These are phyloP conservation scores for Fomitopsis betulina DNA, from an alignment of 1,284 basidiomycete genomes.

Conservation along the genomic window DNA sequence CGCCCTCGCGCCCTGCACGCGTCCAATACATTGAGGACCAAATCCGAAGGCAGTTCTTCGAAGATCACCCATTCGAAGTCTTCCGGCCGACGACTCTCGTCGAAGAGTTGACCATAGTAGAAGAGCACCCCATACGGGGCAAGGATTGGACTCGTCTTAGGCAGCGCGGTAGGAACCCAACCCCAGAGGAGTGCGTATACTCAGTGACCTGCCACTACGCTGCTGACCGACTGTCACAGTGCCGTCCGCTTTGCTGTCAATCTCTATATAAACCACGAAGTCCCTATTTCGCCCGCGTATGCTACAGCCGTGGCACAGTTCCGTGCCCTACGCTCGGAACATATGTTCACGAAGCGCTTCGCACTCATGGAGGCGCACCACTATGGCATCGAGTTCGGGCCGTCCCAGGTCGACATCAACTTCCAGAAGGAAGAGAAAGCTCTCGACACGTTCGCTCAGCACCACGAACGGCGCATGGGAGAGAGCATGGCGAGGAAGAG, in stretches of 20 bases:
- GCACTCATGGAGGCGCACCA: constrained; percentile 80
- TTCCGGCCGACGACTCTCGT: constrained; percentile 78
- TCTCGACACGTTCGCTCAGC: constrained; percentile 54
- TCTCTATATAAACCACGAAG: constrained; percentile 62
- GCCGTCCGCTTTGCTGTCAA: constrained; percentile 79
- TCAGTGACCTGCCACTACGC: constrained; percentile 7
- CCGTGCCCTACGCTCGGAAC: constrained; percentile 79
- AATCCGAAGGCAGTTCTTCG: constrained; percentile 88
- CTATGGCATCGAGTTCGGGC: constrained; percentile 70
- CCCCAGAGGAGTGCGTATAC: constrained; percentile 81
- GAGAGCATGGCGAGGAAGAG: constrained; percentile 64
- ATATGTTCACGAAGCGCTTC: constrained; percentile 72
- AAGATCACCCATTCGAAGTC: constrained; percentile 95
- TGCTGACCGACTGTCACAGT: constrained; percentile 37
- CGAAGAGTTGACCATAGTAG: constrained; percentile 60
- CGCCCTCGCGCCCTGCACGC: constrained; percentile 52
- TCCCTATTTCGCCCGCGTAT: constrained; percentile 82
- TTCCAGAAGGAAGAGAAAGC: constrained; percentile 61
- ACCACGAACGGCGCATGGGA: constrained; percentile 48
- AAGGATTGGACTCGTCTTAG: constrained; percentile 68
- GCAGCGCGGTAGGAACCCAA: constrained; percentile 81
- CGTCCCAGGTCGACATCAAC: constrained; percentile 55
- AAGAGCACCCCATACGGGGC: constrained; percentile 55
- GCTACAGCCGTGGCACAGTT: constrained; percentile 79
- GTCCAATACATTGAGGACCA: constrained; percentile 85